Conservation (phyloP, 2,329 filamentous ascomycete genomes). For the Verticillium nubilum region DNA sequence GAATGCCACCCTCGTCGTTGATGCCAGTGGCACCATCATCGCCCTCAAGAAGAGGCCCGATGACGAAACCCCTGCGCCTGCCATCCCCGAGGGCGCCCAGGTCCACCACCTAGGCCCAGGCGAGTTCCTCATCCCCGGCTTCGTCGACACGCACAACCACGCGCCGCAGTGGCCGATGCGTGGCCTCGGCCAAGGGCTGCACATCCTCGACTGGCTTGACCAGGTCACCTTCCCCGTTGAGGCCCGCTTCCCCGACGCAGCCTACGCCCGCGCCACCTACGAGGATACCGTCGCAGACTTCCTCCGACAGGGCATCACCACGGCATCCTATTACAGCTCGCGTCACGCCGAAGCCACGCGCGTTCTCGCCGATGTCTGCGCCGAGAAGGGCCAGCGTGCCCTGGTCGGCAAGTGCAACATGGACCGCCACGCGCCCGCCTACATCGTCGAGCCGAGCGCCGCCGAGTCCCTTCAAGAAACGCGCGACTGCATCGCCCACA, state of each 20-base stretch:
- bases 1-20: conserved; percentile 26
- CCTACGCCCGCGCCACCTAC: conserved; percentile 49
- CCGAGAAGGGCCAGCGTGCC: conserved; percentile 49
- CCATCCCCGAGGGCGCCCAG: conserved; percentile 7
- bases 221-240: conserved; percentile 61
- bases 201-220: conserved; percentile 59
- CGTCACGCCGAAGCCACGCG: conserved; percentile 51
- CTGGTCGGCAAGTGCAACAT: conserved; percentile 60
- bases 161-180: conserved; percentile 52
- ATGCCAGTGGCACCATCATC: conserved; percentile 17
- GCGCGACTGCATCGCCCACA: conserved; percentile 39
- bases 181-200: conserved; percentile 42
- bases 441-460: conserved; percentile 41
- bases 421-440: conserved; percentile 50
- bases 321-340: conserved; percentile 55
- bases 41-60: conserved; percentile 13
- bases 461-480: conserved; percentile 45
- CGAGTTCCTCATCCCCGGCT: conserved; percentile 53
- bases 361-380: conserved; percentile 49
- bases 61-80: conserved; percentile 3
- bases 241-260: conserved; percentile 49
- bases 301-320: conserved; percentile 57
- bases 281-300: conserved; percentile 48
- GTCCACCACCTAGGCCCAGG: conserved; percentile 28
- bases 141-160: conserved; percentile 65